phyloP scores from a whole-genome alignment of 306 rosid species.

The Trifolium repens region DNA sequence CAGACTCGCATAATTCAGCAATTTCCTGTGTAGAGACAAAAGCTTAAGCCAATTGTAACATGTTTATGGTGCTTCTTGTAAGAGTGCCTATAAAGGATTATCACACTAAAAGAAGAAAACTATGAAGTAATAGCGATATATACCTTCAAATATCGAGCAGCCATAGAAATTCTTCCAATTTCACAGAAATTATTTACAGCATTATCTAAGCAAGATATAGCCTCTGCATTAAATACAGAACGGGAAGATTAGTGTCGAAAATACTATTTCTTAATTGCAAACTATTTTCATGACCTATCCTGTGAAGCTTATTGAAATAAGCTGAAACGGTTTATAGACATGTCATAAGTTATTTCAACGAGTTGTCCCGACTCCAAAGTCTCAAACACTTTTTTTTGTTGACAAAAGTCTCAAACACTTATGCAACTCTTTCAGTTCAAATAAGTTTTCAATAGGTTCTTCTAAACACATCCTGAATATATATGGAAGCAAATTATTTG shows the following conservation, averaged over 20 bases:
- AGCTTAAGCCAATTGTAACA: conserved; percentile 28
- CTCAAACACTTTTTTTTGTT: not conserved
- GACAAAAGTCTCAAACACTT: not conserved
- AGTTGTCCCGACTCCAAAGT: no score
- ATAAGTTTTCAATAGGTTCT: not conserved
- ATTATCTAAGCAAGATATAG: conserved; percentile 79
- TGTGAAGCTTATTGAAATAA: not conserved
- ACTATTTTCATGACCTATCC: not conserved
- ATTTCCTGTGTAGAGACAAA: conserved; percentile 68
- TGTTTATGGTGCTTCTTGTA: conserved; percentile 1
- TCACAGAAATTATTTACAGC: conserved; percentile 84
- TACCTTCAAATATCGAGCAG: conserved; percentile 94
- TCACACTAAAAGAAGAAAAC: not conserved
- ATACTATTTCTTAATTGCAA: not conserved
- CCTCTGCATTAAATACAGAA: conserved; percentile 53
- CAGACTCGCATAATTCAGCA: conserved; percentile 84
- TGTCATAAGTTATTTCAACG: not conserved
- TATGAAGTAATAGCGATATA: not conserved
- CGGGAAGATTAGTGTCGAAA: conserved; percentile 14
- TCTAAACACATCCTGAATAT: not conserved
- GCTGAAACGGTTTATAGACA: not conserved
- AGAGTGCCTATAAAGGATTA: conserved; percentile 3
- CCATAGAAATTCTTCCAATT: conserved; percentile 98
- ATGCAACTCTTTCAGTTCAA: not conserved
- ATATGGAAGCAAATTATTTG: conserved; percentile 2